Evolutionary conservation across 176 grass and related monocot genomes (phyloP).

Genomic region (Oryza australiensis): DNA sequence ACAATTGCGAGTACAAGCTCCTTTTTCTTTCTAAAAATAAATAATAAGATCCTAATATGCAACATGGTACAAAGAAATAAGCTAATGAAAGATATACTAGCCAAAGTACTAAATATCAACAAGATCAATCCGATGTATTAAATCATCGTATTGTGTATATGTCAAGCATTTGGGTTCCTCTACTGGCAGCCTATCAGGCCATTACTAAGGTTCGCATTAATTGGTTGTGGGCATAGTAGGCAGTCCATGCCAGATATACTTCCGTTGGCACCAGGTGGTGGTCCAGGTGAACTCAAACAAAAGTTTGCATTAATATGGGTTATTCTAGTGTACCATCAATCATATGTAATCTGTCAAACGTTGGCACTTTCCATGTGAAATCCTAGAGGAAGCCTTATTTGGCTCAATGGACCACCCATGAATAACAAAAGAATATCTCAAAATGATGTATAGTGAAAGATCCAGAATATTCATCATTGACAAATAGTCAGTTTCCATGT

Average conservation of each 20-base stretch:
- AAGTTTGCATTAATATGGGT: not conserved
- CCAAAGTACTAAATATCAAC: not conserved
- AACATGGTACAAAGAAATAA: conserved; percentile 4
- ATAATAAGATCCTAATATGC: not conserved
- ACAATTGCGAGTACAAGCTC: not conserved
- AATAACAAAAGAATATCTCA: conserved; percentile 18
- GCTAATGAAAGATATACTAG: not conserved
- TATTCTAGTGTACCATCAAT: conserved; percentile 7
- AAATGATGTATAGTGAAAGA: not conserved
- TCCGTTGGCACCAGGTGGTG: not conserved
- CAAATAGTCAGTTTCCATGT: not conserved
- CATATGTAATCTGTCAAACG: conserved; percentile 4
- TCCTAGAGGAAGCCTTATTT: conserved; percentile 6
- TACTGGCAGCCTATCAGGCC: not conserved
- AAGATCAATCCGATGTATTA: not conserved
- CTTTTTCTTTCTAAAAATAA: not conserved
- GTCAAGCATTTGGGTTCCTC: not conserved
- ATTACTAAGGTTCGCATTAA: conserved; percentile 14
- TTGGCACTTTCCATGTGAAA: conserved; percentile 16
- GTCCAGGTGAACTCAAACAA: conserved; percentile 22
- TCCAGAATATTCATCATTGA: not conserved
- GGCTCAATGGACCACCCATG: conserved; percentile 22
- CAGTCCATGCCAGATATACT: conserved; percentile 7
- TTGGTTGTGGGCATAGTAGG: not conserved
- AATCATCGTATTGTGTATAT: not conserved